Evolutionary conservation across 148 eudicot species (phyloP).

Genomic region (Amaranthus hypochondriacus): DNA sequence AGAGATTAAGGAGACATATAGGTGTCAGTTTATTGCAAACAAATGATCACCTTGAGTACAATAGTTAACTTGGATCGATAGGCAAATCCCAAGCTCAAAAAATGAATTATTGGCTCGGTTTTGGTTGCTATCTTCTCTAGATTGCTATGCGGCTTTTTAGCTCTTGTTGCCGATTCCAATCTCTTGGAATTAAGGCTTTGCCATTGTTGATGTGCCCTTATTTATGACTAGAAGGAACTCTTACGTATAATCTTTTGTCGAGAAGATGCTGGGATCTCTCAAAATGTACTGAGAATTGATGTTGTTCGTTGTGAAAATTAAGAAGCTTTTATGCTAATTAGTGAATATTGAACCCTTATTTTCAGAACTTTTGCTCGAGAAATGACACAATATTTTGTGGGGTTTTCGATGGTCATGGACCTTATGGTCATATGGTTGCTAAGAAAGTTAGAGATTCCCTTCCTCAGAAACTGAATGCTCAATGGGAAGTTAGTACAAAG

Average conservation of each 20-base stretch:
- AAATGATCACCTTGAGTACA: too few species aligned
- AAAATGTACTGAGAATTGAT: not conserved
- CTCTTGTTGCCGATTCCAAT: too few species aligned
- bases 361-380: conserved; percentile 86
- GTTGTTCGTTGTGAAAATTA: too few species aligned
- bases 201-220: not conserved
- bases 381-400: conserved; percentile 84
- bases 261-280: not conserved
- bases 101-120: too few species aligned
- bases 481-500: conserved; percentile 69
- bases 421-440: conserved; percentile 94
- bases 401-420: conserved; percentile 95
- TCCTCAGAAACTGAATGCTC: conserved; percentile 69
- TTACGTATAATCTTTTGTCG: not conserved
- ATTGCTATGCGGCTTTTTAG: too few species aligned
- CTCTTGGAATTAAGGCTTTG: too few species aligned
- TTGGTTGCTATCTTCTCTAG: too few species aligned
- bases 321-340: too few species aligned
- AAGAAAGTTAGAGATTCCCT: conserved; percentile 86
- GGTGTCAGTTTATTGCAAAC: too few species aligned
- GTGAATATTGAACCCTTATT: conserved; percentile 2
- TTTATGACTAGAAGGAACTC: not conserved
- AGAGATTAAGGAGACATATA: too few species aligned
- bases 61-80: too few species aligned
- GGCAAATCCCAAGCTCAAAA: too few species aligned